phyloP scores from a whole-genome alignment of 495 filamentous ascomycete species.

The Podospora pseudoanserina region DNA sequence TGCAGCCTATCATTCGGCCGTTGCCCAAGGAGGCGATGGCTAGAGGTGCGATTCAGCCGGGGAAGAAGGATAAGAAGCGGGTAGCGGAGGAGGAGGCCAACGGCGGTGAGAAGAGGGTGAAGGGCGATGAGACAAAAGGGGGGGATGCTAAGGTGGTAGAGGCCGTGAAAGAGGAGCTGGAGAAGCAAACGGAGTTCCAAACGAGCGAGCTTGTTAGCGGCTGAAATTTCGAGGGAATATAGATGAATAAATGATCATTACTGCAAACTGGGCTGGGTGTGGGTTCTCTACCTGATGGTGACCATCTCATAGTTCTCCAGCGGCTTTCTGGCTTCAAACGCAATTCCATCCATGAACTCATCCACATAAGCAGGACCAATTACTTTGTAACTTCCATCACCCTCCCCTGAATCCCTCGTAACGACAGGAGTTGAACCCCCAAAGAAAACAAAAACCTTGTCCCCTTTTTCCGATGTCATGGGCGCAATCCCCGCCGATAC shows the following conservation, averaged over 20 bases:
- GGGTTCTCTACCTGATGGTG: neutral
- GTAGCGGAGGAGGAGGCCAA: conserved; percentile 25
- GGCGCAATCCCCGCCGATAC: neutral
- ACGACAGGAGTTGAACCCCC: neutral
- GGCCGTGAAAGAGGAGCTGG: conserved; percentile 19
- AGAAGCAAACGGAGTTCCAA: conserved; percentile 26
- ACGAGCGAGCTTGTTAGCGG: conserved; percentile 32
- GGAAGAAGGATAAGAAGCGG: conserved; percentile 49
- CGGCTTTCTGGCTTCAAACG: neutral
- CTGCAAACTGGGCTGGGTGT: neutral
- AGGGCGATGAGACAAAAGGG: conserved; percentile 7
- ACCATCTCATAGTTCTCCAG: neutral
- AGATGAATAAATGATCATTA: neutral
- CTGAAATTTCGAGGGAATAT: conserved; percentile 1
- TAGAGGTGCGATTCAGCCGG: conserved; percentile 69
- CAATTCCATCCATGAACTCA: neutral
- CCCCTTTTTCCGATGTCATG: neutral
- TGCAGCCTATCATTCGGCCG: conserved; percentile 85
- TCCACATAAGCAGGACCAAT: neutral
- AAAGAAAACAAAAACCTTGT: neutral
- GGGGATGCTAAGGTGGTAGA: conserved; percentile 12
- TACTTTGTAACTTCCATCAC: neutral
- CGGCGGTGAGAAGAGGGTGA: conserved; percentile 12
- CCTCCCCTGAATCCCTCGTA: neutral
- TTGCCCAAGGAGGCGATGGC: conserved; percentile 83